Conservation (phyloP, 495 filamentous ascomycete genomes). For the Penicillium soppii region DNA sequence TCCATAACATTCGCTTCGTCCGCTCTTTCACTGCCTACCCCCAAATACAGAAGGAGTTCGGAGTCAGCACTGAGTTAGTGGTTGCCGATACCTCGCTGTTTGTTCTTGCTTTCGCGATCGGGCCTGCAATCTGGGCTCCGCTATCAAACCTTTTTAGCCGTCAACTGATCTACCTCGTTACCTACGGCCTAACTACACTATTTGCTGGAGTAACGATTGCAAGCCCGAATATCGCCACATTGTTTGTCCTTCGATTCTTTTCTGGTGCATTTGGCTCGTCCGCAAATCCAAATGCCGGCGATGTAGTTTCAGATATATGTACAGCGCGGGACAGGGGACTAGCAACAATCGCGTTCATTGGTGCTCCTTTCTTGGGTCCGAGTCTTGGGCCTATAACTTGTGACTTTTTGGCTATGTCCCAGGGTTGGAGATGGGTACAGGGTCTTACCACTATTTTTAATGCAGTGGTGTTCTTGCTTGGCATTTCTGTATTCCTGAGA, state of each 20-base stretch:
- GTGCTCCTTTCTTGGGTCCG: slow-evolving; percentile 59
- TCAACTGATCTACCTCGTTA: slow-evolving; percentile 38
- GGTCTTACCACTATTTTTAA: slow-evolving; percentile 38
- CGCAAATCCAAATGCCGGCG: slow-evolving; percentile 57
- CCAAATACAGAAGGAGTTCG: slow-evolving; percentile 51
- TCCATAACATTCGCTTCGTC: slow-evolving; percentile 65
- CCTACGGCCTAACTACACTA: slow-evolving; percentile 26
- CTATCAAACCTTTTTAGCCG: slow-evolving; percentile 73
- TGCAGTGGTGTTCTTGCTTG: slow-evolving; percentile 40
- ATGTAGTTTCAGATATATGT: slow-evolving; percentile 63
- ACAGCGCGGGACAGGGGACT: slow-evolving; percentile 52
- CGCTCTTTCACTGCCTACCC: slow-evolving; percentile 58
- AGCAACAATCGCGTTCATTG: slow-evolving; percentile 54
- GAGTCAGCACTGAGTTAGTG: slow-evolving; percentile 32
- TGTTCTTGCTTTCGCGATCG: slow-evolving; percentile 45
- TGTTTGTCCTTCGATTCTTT: slow-evolving; percentile 44
- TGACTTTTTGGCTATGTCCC: slow-evolving; percentile 46
- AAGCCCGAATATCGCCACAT: slow-evolving; percentile 1
- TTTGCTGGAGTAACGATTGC: slow-evolving; percentile 43
- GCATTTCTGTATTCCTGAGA: slow-evolving; percentile 46
- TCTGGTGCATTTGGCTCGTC: slow-evolving; percentile 62
- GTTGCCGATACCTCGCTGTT: slow-evolving; percentile 45
- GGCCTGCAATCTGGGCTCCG: slow-evolving; percentile 56
- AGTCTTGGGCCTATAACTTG: slow-evolving; percentile 49
- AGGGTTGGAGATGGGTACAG: slow-evolving; percentile 59